Percentiles rank a stretch among this genome's conserved stretches.
phyloP scores from a whole-genome alignment of 2,329 filamentous ascomycete species.

The Exophiala sideris region DNA sequence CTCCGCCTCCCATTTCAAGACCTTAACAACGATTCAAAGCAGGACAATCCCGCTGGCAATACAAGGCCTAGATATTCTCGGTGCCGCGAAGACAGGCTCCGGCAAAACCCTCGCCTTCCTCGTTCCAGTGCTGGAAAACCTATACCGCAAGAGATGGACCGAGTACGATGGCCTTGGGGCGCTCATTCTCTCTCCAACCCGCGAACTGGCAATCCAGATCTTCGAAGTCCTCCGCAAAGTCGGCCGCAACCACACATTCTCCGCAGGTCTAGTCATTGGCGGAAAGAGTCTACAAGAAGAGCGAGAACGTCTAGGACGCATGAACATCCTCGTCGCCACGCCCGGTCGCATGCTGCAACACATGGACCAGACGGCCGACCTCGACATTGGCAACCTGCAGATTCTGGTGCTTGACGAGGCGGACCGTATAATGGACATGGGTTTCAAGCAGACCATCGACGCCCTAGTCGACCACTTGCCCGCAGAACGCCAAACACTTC shows the following conservation, averaged over 20 bases:
- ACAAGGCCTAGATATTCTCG: slow-evolving; percentile 82
- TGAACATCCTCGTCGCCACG: slow-evolving; percentile 97
- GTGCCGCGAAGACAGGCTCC: slow-evolving; percentile 91
- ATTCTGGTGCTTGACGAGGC: slow-evolving; percentile 94
- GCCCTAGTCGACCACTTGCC: slow-evolving; percentile 91
- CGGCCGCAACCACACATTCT: slow-evolving; percentile 83
- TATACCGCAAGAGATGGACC: slow-evolving; percentile 85
- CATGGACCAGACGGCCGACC: slow-evolving; percentile 84
- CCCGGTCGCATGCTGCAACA: slow-evolving; percentile 94
- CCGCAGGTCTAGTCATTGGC: slow-evolving; percentile 88
- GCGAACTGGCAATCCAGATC: slow-evolving; percentile 93
- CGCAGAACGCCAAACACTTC: slow-evolving; percentile 77
- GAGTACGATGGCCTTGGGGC: slow-evolving; percentile 88
- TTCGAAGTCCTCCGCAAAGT: slow-evolving; percentile 92
- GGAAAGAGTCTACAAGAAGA: slow-evolving; percentile 88
- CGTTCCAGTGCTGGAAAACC: slow-evolving; percentile 84
- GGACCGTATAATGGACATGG: slow-evolving; percentile 96
- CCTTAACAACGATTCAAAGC: slow-evolving; percentile 85
- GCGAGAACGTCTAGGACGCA: slow-evolving; percentile 75
- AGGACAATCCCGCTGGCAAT: slow-evolving; percentile 84
- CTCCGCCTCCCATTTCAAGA: slow-evolving; percentile 81
- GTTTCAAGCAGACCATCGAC: slow-evolving; percentile 85
- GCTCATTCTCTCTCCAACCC: slow-evolving; percentile 87
- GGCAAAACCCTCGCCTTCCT: slow-evolving; percentile 95
- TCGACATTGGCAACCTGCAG: slow-evolving; percentile 86